Conservation (phyloP, 2,329 filamentous ascomycete species). For the Pseudogymnoascus sp. region DNA sequence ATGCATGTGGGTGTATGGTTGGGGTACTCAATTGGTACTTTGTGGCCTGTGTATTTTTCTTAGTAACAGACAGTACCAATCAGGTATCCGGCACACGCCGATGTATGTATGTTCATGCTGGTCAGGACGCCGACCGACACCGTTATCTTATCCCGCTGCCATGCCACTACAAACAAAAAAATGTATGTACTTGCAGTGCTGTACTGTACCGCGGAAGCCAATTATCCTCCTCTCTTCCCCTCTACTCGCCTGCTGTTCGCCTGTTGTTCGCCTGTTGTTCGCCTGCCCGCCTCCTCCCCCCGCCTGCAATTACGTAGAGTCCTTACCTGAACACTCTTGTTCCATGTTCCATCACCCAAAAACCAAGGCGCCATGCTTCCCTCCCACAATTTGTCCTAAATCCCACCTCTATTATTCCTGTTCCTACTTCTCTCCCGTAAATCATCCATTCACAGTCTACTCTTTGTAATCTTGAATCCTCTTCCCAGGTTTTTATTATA, state of each 20-base stretch:
- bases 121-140: not conserved
- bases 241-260: not conserved
- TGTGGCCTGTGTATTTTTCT: too few species aligned
- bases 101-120: not conserved
- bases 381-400: not conserved
- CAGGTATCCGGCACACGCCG: not conserved
- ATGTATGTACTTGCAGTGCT: not conserved
- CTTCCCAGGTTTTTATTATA: not conserved
- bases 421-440: not conserved
- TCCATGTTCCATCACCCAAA: not conserved
- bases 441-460: not conserved
- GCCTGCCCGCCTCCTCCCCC: not conserved
- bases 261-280: not conserved
- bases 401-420: not conserved
- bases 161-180: not conserved
- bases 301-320: not conserved
- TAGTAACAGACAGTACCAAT: not conserved
- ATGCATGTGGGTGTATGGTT: not conserved
- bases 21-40: not conserved
- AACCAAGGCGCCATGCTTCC: not conserved
- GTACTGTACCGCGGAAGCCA: not conserved
- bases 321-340: not conserved
- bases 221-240: not conserved
- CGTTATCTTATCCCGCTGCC: constrained; percentile 1
- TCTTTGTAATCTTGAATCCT: not conserved